phyloP scores from a whole-genome alignment of 2,329 filamentous ascomycete species.

The Waltergamsia citrina region DNA sequence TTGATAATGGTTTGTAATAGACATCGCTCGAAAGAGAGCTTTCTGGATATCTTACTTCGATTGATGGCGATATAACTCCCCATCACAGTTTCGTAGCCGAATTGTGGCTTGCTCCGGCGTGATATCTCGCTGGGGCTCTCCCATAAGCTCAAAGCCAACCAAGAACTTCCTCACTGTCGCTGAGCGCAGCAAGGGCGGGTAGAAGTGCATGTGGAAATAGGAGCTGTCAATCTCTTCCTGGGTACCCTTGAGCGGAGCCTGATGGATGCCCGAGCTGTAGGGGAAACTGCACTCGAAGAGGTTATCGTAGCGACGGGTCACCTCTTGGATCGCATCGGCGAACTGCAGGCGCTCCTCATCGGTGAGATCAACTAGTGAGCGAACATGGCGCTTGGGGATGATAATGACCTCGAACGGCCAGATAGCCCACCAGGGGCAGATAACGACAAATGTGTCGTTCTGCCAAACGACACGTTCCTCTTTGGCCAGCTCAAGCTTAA shows the following conservation, averaged over 20 bases:
- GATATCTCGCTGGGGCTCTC: conserved; percentile 95
- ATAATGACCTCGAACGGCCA: conserved; percentile 98
- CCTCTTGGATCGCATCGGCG: conserved; percentile 77
- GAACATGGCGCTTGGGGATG: conserved; percentile 73
- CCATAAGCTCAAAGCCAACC: conserved; percentile 93
- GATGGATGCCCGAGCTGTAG: conserved; percentile 94
- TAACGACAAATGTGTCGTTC: conserved; percentile 73
- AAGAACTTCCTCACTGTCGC: conserved; percentile 94
- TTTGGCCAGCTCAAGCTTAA: conserved; percentile 70
- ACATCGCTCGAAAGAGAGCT: background rate
- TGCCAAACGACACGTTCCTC: conserved; percentile 80
- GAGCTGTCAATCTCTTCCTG: conserved; percentile 78
- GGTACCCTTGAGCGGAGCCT: conserved; percentile 77
- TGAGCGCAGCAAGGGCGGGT: conserved; percentile 83
- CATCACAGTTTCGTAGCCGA: conserved; percentile 64
- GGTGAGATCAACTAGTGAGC: conserved; percentile 74
- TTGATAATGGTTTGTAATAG: background rate
- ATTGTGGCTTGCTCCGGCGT: conserved; percentile 91
- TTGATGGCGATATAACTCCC: conserved; percentile 72
- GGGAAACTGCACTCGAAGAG: conserved; percentile 95
- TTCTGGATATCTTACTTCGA: conserved; percentile 12
- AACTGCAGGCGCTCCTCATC: conserved; percentile 61
- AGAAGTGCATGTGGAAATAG: conserved; percentile 96
- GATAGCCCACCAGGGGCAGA: conserved; percentile 95
- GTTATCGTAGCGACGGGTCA: conserved; percentile 90